Base-by-base conservation (phyloP, 441 rosid genomes). In the Raphanus hybrid region DNA sequence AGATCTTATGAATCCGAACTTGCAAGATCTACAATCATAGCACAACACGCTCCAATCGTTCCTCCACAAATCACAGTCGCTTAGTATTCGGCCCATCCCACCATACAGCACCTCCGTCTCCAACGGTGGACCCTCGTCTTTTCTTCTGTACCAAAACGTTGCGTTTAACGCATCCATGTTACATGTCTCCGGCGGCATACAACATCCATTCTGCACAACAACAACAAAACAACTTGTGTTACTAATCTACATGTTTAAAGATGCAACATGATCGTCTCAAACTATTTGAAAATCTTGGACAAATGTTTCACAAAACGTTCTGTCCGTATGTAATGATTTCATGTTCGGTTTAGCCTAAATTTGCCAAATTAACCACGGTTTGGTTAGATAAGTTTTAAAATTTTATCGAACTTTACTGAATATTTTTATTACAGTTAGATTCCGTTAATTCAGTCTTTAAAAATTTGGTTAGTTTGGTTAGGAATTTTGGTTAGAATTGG, bases 111-210 rank as follows among this genome's bases (percentile, higher is more conserved):
- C 18, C 2, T 41, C 5, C 8, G 60, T 70, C 11, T 78, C 72
- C 8, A 26, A 10, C 41, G 77, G 77, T 57, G 73, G 64, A 0
- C 70, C 74, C 45, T 78, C 71, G 70, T 77, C 78, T 54, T 65
- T 73, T 66, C 84, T 41, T 48, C 55, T 80, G 3, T 79, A 82
- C 97, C 98, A 91, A 60, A 71, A 86, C 2, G 95, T 93, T 0
- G 92, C 87, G 27, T 91, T 93, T 60, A 91, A 81, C 0, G 78
- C 75, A 41, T 81, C 86, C 92, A 93, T 88, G 48, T 77, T 79
- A 67, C 95, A 93, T 12, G 72, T 70, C 55, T 37, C 35, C 0
- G 97, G 93, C 3, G 98, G 98, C 71, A 45, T 88, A 84, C 97
- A 93, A 65, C 98, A 93, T 75, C 97, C 98, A 4, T 78, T 72